Conservation (phyloP, 345 rosid species). For the Abelmoschus esculentus region DNA sequence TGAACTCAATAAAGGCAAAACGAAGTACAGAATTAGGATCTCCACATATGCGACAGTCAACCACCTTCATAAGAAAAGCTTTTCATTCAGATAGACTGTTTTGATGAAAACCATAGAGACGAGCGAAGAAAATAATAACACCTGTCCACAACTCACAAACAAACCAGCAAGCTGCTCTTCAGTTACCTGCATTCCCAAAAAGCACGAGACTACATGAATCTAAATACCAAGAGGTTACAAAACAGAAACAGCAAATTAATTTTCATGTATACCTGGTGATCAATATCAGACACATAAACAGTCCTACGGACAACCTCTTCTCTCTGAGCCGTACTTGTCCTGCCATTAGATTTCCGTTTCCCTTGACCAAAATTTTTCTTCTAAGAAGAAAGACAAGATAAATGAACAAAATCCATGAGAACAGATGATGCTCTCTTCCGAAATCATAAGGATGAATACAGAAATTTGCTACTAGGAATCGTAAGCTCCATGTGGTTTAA, state of each 20-base stretch:
- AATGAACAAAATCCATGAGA: conserved; percentile 7
- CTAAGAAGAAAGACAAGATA: conserved; percentile 26
- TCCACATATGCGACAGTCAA: conserved; percentile 94
- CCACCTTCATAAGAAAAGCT: conserved; percentile 44
- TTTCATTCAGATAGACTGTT: neutral
- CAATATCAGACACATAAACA: conserved; percentile 89
- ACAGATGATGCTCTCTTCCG: neutral
- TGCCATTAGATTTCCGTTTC: conserved; percentile 54
- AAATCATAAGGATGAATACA: neutral
- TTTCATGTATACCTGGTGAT: conserved; percentile 55
- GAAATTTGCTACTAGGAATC: neutral
- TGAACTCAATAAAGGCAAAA: conserved; percentile 90
- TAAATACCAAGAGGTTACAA: neutral
- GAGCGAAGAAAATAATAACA: conserved; percentile 20
- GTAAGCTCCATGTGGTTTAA: neutral
- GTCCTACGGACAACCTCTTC: conserved; percentile 83
- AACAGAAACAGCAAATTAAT: neutral
- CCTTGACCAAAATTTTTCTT: conserved; percentile 69
- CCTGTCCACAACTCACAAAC: conserved; percentile 83
- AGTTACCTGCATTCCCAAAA: conserved; percentile 50
- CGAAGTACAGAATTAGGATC: conserved; percentile 93
- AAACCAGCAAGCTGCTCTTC: conserved; percentile 97
- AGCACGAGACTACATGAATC: conserved; percentile 4
- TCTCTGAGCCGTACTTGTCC: conserved; percentile 84
- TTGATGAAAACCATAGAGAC: neutral